Evolutionary conservation across 1,139 yeast species (phyloP).

Genomic region (Spathaspora jeffriesii): DNA sequence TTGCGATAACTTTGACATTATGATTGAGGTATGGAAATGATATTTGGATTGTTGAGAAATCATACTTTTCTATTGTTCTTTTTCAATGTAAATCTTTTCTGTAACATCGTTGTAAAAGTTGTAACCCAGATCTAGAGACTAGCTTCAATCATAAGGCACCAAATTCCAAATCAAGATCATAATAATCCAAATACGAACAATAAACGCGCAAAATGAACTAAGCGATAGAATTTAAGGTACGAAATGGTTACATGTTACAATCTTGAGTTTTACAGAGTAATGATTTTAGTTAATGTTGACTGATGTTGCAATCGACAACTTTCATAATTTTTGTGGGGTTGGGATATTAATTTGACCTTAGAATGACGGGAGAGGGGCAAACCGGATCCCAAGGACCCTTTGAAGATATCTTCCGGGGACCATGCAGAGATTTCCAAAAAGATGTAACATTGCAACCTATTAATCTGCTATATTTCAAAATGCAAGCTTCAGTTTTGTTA

Average conservation of each 20-base stretch:
- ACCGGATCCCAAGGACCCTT: no score
- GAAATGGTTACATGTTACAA: slow-evolving; percentile 2
- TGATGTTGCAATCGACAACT: neutral
- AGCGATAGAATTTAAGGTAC: neutral
- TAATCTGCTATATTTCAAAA: no score
- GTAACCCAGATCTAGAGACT: neutral
- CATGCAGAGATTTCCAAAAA: no score
- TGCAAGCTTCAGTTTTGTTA: no score
- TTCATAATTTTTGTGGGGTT: neutral
- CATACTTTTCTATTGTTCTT: neutral
- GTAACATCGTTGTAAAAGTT: slow-evolving; percentile 1
- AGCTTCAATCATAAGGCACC: neutral
- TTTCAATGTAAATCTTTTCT: neutral
- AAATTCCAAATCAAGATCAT: neutral
- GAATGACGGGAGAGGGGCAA: no score
- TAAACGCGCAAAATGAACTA: neutral
- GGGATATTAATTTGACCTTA: no score
- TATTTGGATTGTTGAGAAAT: neutral
- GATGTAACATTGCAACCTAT: no score
- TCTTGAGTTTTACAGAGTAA: neutral
- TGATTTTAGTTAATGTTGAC: neutral
- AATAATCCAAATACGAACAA: neutral
- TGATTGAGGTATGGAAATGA: neutral
- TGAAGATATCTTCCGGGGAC: no score
- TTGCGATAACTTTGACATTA: neutral